These are phyloP conservation scores for Leavenworthia alabamica DNA, from an alignment of 345 rosid genomes.

Conservation along the genomic window DNA sequence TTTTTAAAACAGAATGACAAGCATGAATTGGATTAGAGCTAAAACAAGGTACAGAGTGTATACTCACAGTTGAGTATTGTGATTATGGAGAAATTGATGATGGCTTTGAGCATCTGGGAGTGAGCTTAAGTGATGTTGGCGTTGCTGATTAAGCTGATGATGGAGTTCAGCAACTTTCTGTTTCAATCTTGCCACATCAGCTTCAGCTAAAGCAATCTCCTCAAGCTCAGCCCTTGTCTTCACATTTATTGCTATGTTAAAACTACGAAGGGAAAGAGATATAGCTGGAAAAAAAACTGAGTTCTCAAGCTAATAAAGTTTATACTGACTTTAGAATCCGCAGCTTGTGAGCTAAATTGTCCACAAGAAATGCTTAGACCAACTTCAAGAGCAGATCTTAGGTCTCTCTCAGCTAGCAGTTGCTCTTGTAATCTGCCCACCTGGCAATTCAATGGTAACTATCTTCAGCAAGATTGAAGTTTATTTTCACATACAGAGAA, in stretches of 20 bases:
- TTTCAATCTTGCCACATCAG: constrained; percentile 94
- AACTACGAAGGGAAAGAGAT: constrained; percentile 17
- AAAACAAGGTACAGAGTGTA: constrained; percentile 2
- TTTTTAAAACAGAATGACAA: too few relatives aligned
- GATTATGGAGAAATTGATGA: constrained; percentile 70
- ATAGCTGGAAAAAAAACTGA: not conserved
- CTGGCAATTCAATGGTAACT: constrained; percentile 30
- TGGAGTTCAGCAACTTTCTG: constrained; percentile 97
- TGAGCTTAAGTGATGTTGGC: constrained; percentile 75
- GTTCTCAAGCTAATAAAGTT: constrained; percentile 12
- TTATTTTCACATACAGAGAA: not conserved
- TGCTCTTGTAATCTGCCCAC: constrained; percentile 96
- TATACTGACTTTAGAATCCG: constrained; percentile 76
- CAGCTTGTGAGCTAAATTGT: constrained; percentile 69
- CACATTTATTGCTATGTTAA: constrained; percentile 35
- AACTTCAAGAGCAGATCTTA: constrained; percentile 92
- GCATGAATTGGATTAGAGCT: not conserved
- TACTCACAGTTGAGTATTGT: constrained; percentile 76
- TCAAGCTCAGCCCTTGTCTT: constrained; percentile 98
- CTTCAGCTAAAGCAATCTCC: constrained; percentile 98
- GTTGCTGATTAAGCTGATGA: constrained; percentile 89
- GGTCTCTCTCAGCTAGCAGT: constrained; percentile 96
- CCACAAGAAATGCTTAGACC: constrained; percentile 97
- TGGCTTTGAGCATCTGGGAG: constrained; percentile 83
- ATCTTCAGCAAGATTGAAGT: not conserved